phyloP scores from a whole-genome alignment of 495 filamentous ascomycete species.

The Parathielavia hyrcaniae region DNA sequence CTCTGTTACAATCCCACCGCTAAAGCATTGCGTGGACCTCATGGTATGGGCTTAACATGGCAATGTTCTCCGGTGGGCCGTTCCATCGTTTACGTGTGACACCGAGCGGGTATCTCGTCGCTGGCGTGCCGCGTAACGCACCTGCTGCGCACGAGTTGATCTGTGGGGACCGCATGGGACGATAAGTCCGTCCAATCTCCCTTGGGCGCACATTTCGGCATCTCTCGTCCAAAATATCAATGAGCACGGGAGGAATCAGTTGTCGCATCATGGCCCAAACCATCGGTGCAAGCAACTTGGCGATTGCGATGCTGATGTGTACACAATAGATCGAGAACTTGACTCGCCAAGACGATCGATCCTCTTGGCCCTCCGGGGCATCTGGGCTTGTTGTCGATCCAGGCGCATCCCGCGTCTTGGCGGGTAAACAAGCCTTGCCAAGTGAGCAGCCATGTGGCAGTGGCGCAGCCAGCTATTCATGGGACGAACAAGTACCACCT shows the following conservation, averaged over 20 bases:
- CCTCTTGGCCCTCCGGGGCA: constrained; percentile 11
- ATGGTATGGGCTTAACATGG: too few species aligned
- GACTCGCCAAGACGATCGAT: not conserved
- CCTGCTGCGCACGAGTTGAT: not conserved
- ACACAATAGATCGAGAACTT: not conserved
- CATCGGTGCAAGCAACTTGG: not conserved
- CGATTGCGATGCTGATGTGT: not conserved
- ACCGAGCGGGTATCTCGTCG: not conserved
- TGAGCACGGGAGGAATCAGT: too few species aligned
- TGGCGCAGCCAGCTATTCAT: not conserved
- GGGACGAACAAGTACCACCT: too few species aligned
- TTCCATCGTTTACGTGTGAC: not conserved
- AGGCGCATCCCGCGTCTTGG: not conserved
- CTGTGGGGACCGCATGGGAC: not conserved
- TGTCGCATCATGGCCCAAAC: too few species aligned
- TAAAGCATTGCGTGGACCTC: too few species aligned
- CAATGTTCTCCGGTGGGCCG: too few species aligned
- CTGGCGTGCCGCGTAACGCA: not conserved
- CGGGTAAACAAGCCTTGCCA: constrained; percentile 15
- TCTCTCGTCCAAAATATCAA: not conserved
- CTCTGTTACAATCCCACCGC: too few species aligned
- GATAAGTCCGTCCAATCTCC: not conserved
- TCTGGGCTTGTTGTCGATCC: constrained; percentile 13
- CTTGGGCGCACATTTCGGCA: not conserved
- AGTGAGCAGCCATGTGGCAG: not conserved